A percentile compares a stretch with the other conserved stretches of the same genome.
These are phyloP conservation scores for Beauveria sp. DNA, from an alignment of 2,329 filamentous ascomycete genomes.

Conservation along the genomic window DNA sequence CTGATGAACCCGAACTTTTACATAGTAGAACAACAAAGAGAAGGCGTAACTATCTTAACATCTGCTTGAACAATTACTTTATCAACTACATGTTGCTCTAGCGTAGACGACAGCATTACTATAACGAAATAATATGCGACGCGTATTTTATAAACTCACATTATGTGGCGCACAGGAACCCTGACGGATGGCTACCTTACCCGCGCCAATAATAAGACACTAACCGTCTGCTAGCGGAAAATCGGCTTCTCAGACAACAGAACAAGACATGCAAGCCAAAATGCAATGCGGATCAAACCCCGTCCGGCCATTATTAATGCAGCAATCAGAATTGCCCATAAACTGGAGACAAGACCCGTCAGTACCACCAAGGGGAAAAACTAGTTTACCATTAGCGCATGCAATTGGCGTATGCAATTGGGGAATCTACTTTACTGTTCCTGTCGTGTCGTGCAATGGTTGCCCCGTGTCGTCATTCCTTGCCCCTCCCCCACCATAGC, in stretches of 20 bases:
- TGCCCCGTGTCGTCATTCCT: conserved; percentile 8
- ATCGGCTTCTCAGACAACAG: background rate
- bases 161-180: background rate
- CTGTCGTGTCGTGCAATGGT: background rate
- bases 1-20: too few relatives aligned
- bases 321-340: background rate
- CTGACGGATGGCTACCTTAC: background rate
- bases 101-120: too few relatives aligned
- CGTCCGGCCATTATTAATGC: background rate
- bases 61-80: too few relatives aligned
- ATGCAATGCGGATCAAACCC: conserved; percentile 3
- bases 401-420: too few relatives aligned
- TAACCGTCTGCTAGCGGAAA: background rate
- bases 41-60: too few relatives aligned
- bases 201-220: background rate
- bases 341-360: background rate
- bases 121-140: too few relatives aligned
- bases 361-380: background rate
- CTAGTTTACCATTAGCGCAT: background rate
- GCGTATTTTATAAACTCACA: too few relatives aligned
- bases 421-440: too few relatives aligned
- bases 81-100: too few relatives aligned
- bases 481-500: conserved; percentile 11
- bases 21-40: too few relatives aligned
- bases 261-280: background rate